Evolutionary conservation across 1,284 basidiomycete genomes (phyloP).

Genomic region (Ustanciosporium gigantosporum): DNA sequence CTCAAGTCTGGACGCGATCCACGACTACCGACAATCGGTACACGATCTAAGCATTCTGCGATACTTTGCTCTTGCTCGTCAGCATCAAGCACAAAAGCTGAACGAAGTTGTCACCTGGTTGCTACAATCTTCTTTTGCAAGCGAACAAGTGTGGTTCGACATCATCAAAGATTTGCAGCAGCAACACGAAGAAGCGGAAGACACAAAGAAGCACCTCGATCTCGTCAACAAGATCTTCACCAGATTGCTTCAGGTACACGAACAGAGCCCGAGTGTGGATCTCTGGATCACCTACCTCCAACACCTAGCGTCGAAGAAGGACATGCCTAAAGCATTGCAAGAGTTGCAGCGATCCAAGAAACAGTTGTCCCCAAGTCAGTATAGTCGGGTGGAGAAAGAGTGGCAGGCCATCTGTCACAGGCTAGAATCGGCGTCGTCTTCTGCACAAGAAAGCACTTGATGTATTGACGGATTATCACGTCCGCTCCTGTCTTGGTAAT

Average conservation of each 20-base stretch:
- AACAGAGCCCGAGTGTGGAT: too few relatives aligned
- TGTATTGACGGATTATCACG: too few relatives aligned
- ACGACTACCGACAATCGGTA: constrained; percentile 15
- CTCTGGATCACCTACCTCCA: constrained; percentile 17
- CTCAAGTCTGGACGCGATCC: constrained; percentile 14
- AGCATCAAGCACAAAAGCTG: too few relatives aligned
- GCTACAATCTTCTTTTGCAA: constrained; percentile 18
- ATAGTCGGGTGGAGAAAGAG: constrained; percentile 19
- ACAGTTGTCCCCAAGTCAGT: constrained; percentile 11
- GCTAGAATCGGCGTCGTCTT: too few relatives aligned
- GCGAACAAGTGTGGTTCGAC: constrained; percentile 14
- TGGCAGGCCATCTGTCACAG: constrained; percentile 27
- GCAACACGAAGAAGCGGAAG: constrained; percentile 2
- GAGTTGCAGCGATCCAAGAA: constrained; percentile 7
- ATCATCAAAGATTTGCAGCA: too few relatives aligned
- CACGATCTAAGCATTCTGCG: constrained; percentile 30
- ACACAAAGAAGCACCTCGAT: constrained; percentile 4
- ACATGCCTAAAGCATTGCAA: constrained; percentile 16
- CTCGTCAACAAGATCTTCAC: constrained; percentile 13
- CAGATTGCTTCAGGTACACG: constrained; percentile 20
- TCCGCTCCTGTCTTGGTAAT: too few relatives aligned
- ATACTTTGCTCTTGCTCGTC: constrained; percentile 15
- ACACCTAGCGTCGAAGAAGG: too few relatives aligned
- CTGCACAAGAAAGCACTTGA: too few relatives aligned
- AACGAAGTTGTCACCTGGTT: constrained; percentile 14